A percentile compares a stretch with the other conserved stretches of the same genome.
phyloP scores from a whole-genome alignment of 2,329 filamentous ascomycete species.

The Phaeosphaeriaceae sp. region DNA sequence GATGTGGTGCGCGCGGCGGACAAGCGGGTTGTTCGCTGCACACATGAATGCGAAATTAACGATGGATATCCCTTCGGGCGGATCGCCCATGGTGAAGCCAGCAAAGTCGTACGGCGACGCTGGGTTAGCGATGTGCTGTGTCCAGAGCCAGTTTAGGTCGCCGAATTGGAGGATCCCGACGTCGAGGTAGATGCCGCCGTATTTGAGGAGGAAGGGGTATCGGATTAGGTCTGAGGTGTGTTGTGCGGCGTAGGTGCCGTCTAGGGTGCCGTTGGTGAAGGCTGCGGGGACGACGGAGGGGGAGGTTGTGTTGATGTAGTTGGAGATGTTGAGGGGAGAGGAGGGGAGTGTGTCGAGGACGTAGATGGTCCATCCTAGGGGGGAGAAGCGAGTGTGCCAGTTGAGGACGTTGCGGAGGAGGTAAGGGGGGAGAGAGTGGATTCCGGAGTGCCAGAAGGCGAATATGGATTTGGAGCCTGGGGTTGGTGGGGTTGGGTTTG shows the following conservation, averaged over 20 bases:
- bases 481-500: constrained; percentile 5
- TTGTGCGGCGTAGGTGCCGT: constrained; percentile 59
- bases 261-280: constrained; percentile 58
- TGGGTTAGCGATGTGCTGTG: constrained; percentile 55
- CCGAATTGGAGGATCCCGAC: constrained; percentile 64
- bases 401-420: constrained; percentile 60
- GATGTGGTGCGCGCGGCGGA: constrained; percentile 57
- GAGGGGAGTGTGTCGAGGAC: constrained; percentile 55
- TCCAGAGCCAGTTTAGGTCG: constrained; percentile 62
- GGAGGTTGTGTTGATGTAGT: constrained; percentile 57
- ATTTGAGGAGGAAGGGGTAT: constrained; percentile 61
- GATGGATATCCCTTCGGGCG: constrained; percentile 22
- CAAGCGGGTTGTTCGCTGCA: constrained; percentile 54
- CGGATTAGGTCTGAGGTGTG: constrained; percentile 66
- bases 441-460: constrained; percentile 65
- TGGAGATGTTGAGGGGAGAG: constrained; percentile 57
- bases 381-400: constrained; percentile 61
- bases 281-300: constrained; percentile 55
- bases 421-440: constrained; percentile 58
- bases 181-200: constrained; percentile 66
- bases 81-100: constrained; percentile 31
- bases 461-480: constrained; percentile 60
- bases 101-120: constrained; percentile 52
- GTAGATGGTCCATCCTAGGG: constrained; percentile 60
- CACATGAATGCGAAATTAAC: constrained; percentile 31